phyloP scores from a whole-genome alignment of 2,329 filamentous ascomycete genomes.

The Colletotrichum eleusines region DNA sequence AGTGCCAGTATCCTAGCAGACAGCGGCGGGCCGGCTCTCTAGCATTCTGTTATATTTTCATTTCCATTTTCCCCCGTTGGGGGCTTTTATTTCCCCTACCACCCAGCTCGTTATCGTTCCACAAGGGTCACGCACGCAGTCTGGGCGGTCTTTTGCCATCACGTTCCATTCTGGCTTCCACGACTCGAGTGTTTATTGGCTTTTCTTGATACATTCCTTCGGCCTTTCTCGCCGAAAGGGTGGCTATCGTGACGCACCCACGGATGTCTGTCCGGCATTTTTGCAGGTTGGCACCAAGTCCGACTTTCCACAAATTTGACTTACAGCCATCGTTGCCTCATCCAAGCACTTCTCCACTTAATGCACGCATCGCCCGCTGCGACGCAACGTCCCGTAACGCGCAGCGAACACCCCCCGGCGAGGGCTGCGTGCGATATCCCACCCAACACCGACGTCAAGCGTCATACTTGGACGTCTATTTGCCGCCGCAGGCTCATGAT shows the following conservation, averaged over 20 bases:
- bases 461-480: background rate
- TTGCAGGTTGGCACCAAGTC: background rate
- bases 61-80: too few relatives aligned
- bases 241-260: background rate
- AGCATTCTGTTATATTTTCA: too few relatives aligned
- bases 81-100: background rate
- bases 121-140: constrained; percentile 1
- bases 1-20: background rate
- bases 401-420: background rate
- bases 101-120: background rate
- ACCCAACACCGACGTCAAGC: background rate
- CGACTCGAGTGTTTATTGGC: background rate
- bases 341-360: background rate
- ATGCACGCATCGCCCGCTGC: constrained; percentile 5
- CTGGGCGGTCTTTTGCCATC: background rate
- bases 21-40: background rate
- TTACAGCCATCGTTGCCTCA: background rate
- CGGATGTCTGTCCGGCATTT: background rate
- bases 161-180: background rate
- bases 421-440: background rate
- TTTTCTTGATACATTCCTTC: background rate
- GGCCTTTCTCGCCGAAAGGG: background rate
- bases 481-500: background rate
- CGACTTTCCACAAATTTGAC: background rate
- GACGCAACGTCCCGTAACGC: background rate